Conservation (phyloP, 2,329 filamentous ascomycete species). For the Alternaria gansuensis region DNA sequence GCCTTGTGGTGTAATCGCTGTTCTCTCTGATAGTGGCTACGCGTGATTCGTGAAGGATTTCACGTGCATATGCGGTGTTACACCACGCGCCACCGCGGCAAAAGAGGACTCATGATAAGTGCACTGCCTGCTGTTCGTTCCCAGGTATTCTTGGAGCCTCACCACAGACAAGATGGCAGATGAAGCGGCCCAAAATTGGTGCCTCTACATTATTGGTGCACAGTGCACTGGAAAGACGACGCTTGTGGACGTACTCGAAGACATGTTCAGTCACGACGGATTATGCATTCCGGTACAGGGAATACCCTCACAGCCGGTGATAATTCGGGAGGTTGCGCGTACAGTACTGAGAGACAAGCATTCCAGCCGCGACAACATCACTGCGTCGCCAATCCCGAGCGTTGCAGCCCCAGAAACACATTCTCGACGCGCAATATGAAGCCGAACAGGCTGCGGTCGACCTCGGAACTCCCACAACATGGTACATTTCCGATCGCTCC, state of each 20-base stretch:
- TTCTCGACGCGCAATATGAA: slow-evolving; percentile 50
- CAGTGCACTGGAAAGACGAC: slow-evolving; percentile 60
- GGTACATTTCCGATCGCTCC: slow-evolving; percentile 58
- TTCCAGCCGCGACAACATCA: slow-evolving; percentile 52
- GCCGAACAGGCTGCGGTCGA: slow-evolving; percentile 37
- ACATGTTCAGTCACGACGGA: slow-evolving; percentile 23
- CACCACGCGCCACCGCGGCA: not conserved
- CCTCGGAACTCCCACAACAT: slow-evolving; percentile 15
- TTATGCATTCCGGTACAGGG: not conserved
- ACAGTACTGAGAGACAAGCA: slow-evolving; percentile 45
- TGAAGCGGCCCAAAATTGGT: not conserved
- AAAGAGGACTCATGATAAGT: slow-evolving; percentile 24
- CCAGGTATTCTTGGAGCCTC: not conserved
- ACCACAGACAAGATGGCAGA: slow-evolving; percentile 1
- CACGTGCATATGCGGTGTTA: slow-evolving; percentile 1
- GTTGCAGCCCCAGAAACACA: slow-evolving; percentile 52
- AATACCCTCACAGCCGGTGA: slow-evolving; percentile 2
- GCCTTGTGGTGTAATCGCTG: slow-evolving; percentile 49
- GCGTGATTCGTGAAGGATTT: slow-evolving; percentile 25
- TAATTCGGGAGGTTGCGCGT: slow-evolving; percentile 55
- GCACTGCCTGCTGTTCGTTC: not conserved
- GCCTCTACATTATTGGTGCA: slow-evolving; percentile 57
- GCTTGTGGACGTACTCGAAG: slow-evolving; percentile 50
- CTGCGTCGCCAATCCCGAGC: slow-evolving; percentile 34
- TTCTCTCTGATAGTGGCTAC: slow-evolving; percentile 48